Evolutionary conservation across 108 stramenopile genomes (phyloP), one percentile per base, ranked within the genome.

Genomic region (Nitzschia inconspicua): DNA sequence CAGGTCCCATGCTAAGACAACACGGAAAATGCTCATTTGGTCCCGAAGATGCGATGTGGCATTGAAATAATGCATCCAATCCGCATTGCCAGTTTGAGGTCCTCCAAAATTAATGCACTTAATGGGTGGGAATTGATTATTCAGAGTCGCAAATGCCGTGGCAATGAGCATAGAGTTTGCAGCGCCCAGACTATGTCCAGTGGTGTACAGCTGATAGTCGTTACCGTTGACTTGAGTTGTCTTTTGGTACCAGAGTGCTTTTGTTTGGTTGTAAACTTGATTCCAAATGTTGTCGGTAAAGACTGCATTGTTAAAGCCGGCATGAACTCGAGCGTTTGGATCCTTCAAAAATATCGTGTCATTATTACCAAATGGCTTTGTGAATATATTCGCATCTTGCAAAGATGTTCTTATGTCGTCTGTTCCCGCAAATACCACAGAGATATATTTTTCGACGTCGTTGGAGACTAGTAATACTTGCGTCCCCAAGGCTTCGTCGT

Each of bases 181-280:
- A 8, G 82, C 91, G 36, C 91, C 91, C 34, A 93, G 63, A 9
- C 79, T 82, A 65, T 93, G 91, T 0, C 91, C 91, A 0, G 91
- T 81, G 0, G 80, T 81, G 42, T 60, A 81, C 3, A 92, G 23
- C 40, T 63, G 68, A 47, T 70, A 73, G n/a, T n/a, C n/a, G n/a
- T n/a, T n/a, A n/a, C n/a, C n/a, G n/a, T n/a, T n/a, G n/a, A n/a
- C n/a, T n/a, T n/a, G n/a, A 11, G 54, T 53, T 20, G 54, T 51
- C 22, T 60, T 28, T 27, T 46, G 14, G 24, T 30, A 5, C 40
- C 47, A 44, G 9, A 80, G 26, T 19, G 24, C 27, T 20, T 68
- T 9, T 22, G 77, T 24, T 19, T 50, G 71, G 44, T 20, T 23
- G 4, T 18, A 70, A 37, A 75, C 62, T 63, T 75, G 57, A 11